Base-by-base conservation (phyloP, 2,329 filamentous ascomycete species). In the Colletotrichum spaethianum region DNA sequence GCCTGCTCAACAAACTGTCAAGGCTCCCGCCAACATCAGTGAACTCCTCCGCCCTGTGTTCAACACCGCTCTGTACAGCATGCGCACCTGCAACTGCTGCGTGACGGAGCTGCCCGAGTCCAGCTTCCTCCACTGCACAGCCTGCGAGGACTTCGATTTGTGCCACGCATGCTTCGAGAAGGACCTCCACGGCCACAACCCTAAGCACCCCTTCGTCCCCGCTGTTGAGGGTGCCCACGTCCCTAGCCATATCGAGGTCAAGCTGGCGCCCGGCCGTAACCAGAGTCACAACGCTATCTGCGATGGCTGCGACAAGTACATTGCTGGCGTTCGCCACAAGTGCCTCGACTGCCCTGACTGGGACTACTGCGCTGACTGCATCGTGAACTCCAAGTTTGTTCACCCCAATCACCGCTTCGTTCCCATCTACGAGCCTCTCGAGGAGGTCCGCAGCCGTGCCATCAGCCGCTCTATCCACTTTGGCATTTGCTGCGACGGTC, bases 321-420 rank as follows among this genome's bases (percentile, higher is more conserved):
- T 99, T 78, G 87, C 89, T 76, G 97, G 96, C 77, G 88, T 98
- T 69, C 96, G 96, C 76, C 93, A 98, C 89, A 99, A 99, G 88
- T 99, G 96, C 82, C 87, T 98, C 75, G 92, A 94, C 80, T 99
- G 96, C 86, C 96, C 97, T 53, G 96, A 99, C 82, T 99, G 94
- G 93, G 96, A 99, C 79, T 98, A 94, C 84, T 99, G 96, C 86
- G 88, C 89, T 31, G 86, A 90, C 11, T 99, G 97, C 83, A 82
- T 94, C 70, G 83, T 87, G 77, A 90, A 88, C 75, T 92, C 94
- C 55, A 82, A 84, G 72, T 87, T 90, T 77, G 90, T 89, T 61
- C 97, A 99, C 81, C 91, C 94, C 23, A 88, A 89, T 67, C 96
- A 99, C 82, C 93, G 95, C 75, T 98, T 99, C 79, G 94, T 94